These are phyloP conservation scores for Yamadazyma epiphylla DNA, from an alignment of 1,139 yeast genomes.

Conservation along the genomic window DNA sequence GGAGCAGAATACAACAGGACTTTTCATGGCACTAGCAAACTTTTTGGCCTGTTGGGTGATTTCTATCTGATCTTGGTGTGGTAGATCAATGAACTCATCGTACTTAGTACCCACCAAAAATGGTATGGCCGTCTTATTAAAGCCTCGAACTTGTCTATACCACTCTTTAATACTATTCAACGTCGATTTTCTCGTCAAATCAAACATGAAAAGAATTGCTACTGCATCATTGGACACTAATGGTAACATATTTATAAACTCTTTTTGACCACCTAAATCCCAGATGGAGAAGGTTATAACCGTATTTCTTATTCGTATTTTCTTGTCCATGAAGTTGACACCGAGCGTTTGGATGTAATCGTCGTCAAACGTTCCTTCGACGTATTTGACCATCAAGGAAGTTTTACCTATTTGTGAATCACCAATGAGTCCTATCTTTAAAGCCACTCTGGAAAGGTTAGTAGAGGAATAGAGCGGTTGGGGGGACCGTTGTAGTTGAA, in stretches of 20 bases:
- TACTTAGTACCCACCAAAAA: slow-evolving; percentile 92
- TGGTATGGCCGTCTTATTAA: slow-evolving; percentile 90
- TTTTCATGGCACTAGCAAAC: slow-evolving; percentile 89
- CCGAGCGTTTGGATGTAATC: slow-evolving; percentile 93
- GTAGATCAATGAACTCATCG: slow-evolving; percentile 78
- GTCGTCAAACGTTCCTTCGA: slow-evolving; percentile 89
- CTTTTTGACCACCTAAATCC: slow-evolving; percentile 97
- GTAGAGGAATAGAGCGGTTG: too few relatives aligned
- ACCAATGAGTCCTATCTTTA: slow-evolving; percentile 91
- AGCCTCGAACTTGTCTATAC: slow-evolving; percentile 91
- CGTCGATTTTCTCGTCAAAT: slow-evolving; percentile 82
- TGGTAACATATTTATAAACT: slow-evolving; percentile 94
- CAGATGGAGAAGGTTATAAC: slow-evolving; percentile 90
- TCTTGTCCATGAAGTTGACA: slow-evolving; percentile 92
- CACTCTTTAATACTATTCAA: slow-evolving; percentile 87
- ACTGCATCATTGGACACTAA: slow-evolving; percentile 92
- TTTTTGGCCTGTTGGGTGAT: slow-evolving; percentile 81
- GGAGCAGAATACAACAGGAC: slow-evolving; percentile 87
- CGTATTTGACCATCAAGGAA: slow-evolving; percentile 94
- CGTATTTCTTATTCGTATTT: slow-evolving; percentile 80
- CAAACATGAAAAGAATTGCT: slow-evolving; percentile 90
- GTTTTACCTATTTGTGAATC: slow-evolving; percentile 99
- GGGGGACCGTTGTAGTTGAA: too few relatives aligned
- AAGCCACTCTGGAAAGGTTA: slow-evolving; percentile 49
- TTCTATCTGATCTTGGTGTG: slow-evolving; percentile 79